Conservation (phyloP, 1,284 basidiomycete species). For the Trametes versicolor region DNA sequence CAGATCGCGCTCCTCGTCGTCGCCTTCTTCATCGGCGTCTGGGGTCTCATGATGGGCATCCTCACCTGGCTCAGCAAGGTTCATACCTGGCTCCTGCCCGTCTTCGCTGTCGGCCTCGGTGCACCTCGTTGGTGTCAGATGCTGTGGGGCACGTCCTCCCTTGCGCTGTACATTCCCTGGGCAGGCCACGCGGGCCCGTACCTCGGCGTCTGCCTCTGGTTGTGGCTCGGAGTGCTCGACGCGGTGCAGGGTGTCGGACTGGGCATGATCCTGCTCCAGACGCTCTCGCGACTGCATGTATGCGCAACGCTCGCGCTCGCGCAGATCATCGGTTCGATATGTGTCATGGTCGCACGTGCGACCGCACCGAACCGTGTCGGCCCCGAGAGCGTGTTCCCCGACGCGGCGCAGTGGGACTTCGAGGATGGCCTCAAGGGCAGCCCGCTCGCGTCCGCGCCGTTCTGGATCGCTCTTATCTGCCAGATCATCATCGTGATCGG, state of each 20-base stretch:
- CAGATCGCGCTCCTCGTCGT: constrained; percentile 83
- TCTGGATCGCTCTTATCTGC: constrained; percentile 88
- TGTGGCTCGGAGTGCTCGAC: constrained; percentile 94
- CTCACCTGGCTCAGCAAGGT: constrained; percentile 90
- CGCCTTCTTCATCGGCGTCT: constrained; percentile 87
- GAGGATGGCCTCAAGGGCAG: constrained; percentile 72
- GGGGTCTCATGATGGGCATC: constrained; percentile 78
- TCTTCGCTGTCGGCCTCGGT: constrained; percentile 93
- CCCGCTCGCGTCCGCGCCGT: constrained; percentile 81
- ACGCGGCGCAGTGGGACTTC: constrained; percentile 89
- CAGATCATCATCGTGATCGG: constrained; percentile 88
- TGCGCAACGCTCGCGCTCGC: constrained; percentile 91
- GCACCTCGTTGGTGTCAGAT: constrained; percentile 95
- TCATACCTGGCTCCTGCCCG: constrained; percentile 92
- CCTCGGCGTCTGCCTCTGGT: constrained; percentile 87
- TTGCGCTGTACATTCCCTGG: constrained; percentile 92
- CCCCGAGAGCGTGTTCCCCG: constrained; percentile 91
- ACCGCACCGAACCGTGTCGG: constrained; percentile 88
- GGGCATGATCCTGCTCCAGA: constrained; percentile 92
- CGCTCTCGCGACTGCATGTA: constrained; percentile 90
- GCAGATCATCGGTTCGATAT: constrained; percentile 83
- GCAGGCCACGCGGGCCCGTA: constrained; percentile 86
- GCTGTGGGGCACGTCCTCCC: constrained; percentile 89
- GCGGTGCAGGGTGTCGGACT: constrained; percentile 93
- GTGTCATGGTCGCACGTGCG: constrained; percentile 87